Conservation (phyloP, 1,284 basidiomycete species). For the Peniophora sp. region DNA sequence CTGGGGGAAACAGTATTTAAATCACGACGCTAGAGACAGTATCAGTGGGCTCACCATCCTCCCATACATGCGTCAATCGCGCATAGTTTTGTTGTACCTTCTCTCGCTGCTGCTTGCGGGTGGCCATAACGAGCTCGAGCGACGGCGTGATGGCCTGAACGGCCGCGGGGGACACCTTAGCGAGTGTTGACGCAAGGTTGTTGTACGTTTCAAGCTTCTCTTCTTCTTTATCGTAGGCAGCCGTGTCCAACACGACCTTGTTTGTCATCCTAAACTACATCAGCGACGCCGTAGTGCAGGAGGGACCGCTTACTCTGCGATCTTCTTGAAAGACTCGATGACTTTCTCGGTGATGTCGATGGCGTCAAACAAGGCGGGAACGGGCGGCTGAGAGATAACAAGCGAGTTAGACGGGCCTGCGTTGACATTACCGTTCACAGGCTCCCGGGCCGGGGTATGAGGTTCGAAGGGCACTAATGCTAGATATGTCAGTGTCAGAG, state of each 20-base stretch:
- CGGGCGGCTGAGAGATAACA: neutral
- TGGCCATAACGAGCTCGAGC: slow-evolving; percentile 33
- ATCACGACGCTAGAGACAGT: no score
- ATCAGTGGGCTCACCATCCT: slow-evolving; percentile 13
- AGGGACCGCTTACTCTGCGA: slow-evolving; percentile 30
- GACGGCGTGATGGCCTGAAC: slow-evolving; percentile 33
- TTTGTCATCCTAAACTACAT: slow-evolving; percentile 31
- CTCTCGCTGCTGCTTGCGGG: slow-evolving; percentile 33
- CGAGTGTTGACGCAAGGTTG: slow-evolving; percentile 36
- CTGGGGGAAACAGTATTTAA: no score
- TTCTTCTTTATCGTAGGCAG: slow-evolving; percentile 32
- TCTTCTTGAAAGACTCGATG: slow-evolving; percentile 20
- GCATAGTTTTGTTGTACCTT: slow-evolving; percentile 28
- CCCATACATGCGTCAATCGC: slow-evolving; percentile 35
- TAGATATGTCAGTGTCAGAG: neutral
- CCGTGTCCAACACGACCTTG: slow-evolving; percentile 32
- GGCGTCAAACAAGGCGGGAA: neutral
- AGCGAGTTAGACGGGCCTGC: neutral
- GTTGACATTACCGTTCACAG: neutral
- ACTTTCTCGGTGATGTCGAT: slow-evolving; percentile 3
- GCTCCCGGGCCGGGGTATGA: neutral
- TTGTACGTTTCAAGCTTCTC: slow-evolving; percentile 35
- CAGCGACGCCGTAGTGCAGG: neutral
- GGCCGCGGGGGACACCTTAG: slow-evolving; percentile 31
- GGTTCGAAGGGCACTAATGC: neutral